These are phyloP conservation scores for Castanea crenata DNA, from an alignment of 306 rosid genomes.

Conservation along the genomic window DNA sequence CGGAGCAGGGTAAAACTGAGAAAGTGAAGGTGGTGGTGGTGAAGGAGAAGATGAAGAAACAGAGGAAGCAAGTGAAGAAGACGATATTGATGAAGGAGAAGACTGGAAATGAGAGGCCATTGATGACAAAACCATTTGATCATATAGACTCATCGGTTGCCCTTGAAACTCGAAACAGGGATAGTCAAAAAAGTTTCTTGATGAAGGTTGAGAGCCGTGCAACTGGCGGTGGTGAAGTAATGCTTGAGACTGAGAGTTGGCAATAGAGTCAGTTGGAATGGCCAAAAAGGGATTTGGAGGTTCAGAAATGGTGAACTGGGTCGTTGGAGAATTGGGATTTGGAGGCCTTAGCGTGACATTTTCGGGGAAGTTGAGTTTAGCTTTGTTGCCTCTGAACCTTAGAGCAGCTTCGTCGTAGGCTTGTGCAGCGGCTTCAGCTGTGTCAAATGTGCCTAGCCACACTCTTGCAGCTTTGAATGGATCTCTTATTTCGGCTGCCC, in stretches of 20 bases:
- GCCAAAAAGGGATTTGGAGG: slow-evolving; percentile 32
- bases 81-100: slow-evolving; percentile 13
- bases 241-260: slow-evolving; percentile 27
- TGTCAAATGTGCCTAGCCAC: slow-evolving; percentile 64
- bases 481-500: slow-evolving; percentile 74
- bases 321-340: neutral
- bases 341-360: slow-evolving; percentile 38
- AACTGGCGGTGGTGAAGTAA: neutral
- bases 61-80: slow-evolving; percentile 12
- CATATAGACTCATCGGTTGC: slow-evolving; percentile 5
- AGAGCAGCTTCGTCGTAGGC: slow-evolving; percentile 67
- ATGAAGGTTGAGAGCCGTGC: slow-evolving; percentile 17
- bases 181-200: neutral
- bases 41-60: slow-evolving; percentile 16
- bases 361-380: slow-evolving; percentile 71
- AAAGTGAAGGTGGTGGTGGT: slow-evolving; percentile 18
- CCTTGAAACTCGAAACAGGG: neutral
- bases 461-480: slow-evolving; percentile 60
- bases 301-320: slow-evolving; percentile 12
- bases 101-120: slow-evolving; percentile 35
- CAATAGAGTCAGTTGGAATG: slow-evolving; percentile 41
- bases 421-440: slow-evolving; percentile 53
- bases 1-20: slow-evolving; percentile 11
- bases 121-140: slow-evolving; percentile 25
- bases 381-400: slow-evolving; percentile 61